phyloP scores from a whole-genome alignment of 352 stramenopile species.

The Globisporangium irregulare region DNA sequence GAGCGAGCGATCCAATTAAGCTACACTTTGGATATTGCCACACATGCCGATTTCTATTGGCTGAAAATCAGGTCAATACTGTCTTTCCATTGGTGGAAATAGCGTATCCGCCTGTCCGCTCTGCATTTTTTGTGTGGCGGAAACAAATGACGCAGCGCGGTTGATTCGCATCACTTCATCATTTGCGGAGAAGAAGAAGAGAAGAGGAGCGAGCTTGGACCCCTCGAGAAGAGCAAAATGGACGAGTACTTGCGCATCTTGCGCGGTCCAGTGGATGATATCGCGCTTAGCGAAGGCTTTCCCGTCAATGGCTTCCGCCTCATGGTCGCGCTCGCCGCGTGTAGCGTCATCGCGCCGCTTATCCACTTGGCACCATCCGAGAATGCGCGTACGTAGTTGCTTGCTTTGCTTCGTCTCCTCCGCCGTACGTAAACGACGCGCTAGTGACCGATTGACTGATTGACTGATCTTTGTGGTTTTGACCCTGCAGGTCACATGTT shows the following conservation, averaged over 20 bases:
- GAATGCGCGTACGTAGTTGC: conserved; percentile 46
- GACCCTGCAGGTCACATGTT: conserved; percentile 58
- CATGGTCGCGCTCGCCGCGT: conserved; percentile 65
- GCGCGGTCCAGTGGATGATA: conserved; percentile 59
- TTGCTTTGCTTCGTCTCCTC: background rate
- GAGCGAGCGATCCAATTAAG: background rate
- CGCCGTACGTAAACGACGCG: background rate
- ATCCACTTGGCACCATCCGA: conserved; percentile 55
- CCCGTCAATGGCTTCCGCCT: conserved; percentile 76
- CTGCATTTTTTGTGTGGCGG: conserved; percentile 12
- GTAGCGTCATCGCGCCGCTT: conserved; percentile 64
- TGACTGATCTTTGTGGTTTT: background rate
- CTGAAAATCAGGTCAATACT: conserved; percentile 5
- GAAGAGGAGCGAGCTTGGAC: background rate
- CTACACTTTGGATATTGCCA: background rate
- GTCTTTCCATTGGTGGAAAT: conserved; percentile 35
- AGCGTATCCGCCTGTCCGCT: background rate
- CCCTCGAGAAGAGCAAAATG: conserved; percentile 1
- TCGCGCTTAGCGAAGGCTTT: conserved; percentile 69
- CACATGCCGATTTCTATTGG: conserved; percentile 13
- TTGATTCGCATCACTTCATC: conserved; percentile 25
- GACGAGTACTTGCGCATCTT: conserved; percentile 62
- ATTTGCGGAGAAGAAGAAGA: conserved; percentile 10
- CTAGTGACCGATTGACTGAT: background rate
- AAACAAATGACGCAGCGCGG: conserved; percentile 15